Evolutionary conservation across 1,139 yeast genomes (phyloP).

Genomic region (Pichia sp.): DNA sequence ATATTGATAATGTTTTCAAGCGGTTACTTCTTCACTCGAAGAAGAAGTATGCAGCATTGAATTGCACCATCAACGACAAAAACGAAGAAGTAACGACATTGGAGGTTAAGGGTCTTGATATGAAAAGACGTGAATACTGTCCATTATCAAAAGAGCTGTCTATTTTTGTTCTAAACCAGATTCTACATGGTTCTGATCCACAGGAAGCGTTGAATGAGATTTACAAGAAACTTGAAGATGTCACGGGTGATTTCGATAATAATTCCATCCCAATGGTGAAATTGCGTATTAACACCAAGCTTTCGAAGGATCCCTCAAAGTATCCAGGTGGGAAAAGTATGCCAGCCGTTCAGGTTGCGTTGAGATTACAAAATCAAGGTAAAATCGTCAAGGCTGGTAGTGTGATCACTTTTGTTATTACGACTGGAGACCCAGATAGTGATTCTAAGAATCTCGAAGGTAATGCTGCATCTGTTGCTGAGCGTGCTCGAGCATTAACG

Average conservation of each 20-base stretch:
- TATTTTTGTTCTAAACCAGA: conserved; percentile 64
- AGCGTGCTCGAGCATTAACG: conserved; percentile 73
- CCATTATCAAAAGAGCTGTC: conserved; percentile 88
- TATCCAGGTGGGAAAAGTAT: conserved; percentile 76
- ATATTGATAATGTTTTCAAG: conserved; percentile 89
- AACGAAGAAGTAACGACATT: conserved; percentile 52
- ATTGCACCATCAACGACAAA: conserved; percentile 42
- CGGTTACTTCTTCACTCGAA: conserved; percentile 86
- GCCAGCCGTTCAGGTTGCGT: conserved; percentile 94
- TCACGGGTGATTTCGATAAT: conserved; percentile 53
- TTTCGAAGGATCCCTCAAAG: conserved; percentile 69
- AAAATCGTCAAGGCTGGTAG: conserved; percentile 84
- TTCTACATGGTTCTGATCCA: conserved; percentile 71
- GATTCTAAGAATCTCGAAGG: conserved; percentile 29
- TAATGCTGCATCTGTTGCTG: conserved; percentile 45
- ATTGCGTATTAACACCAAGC: conserved; percentile 67
- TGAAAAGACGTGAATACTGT: conserved; percentile 96
- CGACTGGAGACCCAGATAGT: conserved; percentile 30
- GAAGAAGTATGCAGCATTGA: conserved; percentile 94
- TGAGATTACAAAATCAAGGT: conserved; percentile 72
- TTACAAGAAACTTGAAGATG: conserved; percentile 65
- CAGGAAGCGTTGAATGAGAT: conserved; percentile 73
- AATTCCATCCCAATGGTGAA: conserved; percentile 63
- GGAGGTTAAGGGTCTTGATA: conserved; percentile 94
- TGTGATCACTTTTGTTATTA: conserved; percentile 83